phyloP scores from a whole-genome alignment of 345 rosid genomes.

The Aethionema arabicum region DNA sequence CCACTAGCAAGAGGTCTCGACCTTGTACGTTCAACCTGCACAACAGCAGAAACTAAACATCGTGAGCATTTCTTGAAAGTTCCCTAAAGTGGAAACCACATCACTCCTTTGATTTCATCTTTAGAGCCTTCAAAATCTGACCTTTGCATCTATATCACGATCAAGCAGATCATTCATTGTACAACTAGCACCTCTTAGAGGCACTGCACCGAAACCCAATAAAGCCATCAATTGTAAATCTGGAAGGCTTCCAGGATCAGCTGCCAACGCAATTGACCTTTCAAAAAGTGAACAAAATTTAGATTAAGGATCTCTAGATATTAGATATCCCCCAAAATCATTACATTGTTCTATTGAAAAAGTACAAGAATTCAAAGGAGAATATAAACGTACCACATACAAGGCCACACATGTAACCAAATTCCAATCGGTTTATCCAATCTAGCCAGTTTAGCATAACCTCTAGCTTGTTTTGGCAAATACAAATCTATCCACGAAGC shows the following conservation, averaged over 20 bases:
- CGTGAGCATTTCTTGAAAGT: no score
- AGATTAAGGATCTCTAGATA: no score
- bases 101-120: no score
- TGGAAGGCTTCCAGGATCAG: constrained; percentile 65
- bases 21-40: constrained; percentile 85
- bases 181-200: constrained; percentile 91
- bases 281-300: neutral
- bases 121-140: constrained; percentile 26
- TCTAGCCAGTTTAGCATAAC: constrained; percentile 79
- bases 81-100: no score
- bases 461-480: constrained; percentile 54
- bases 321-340: no score
- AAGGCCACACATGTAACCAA: constrained; percentile 94
- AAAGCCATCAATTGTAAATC: constrained; percentile 70
- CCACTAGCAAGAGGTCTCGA: constrained; percentile 95
- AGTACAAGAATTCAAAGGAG: neutral
- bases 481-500: constrained; percentile 72
- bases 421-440: constrained; percentile 88
- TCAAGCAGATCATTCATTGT: constrained; percentile 92
- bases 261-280: constrained; percentile 91
- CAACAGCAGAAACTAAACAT: neutral
- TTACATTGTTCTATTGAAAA: neutral
- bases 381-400: constrained; percentile 69
- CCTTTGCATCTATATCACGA: constrained; percentile 82
- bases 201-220: constrained; percentile 86